Evolutionary conservation across 78 protist genomes (phyloP).

Genomic region (Dictyostelium firmibasis): DNA sequence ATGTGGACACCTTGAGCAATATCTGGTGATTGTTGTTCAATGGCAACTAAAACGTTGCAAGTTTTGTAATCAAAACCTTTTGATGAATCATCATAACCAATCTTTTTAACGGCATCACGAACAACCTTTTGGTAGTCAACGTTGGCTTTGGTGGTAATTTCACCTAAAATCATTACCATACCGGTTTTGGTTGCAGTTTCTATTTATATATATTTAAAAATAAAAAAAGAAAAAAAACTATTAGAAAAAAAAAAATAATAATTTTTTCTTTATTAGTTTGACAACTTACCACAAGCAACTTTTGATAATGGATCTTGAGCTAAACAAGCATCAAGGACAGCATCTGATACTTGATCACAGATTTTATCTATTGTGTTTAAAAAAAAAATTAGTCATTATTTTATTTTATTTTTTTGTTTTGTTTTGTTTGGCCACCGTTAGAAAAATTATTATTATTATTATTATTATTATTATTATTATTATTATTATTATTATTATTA

Average conservation of each 20-base stretch:
- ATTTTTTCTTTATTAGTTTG: background rate
- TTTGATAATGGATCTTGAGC: conserved; percentile 96
- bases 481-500: too few species aligned
- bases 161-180: conserved; percentile 99
- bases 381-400: too few species aligned
- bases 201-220: too few species aligned
- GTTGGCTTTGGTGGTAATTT: conserved; percentile 98
- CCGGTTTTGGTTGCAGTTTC: conserved; percentile 99
- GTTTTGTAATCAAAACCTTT: conserved; percentile 98
- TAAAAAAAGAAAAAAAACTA: too few species aligned
- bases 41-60: conserved; percentile 96
- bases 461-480: too few species aligned
- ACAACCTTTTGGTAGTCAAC: conserved; percentile 98
- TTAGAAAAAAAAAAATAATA: background rate
- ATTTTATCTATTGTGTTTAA: conserved; percentile 95
- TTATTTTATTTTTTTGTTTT: too few species aligned
- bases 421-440: too few species aligned
- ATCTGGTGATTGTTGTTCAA: conserved; percentile 99
- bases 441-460: too few species aligned
- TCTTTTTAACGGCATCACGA: conserved; percentile 95
- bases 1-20: conserved; percentile 98
- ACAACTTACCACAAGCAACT: conserved; percentile 96
- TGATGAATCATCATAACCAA: conserved; percentile 96
- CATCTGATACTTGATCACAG: conserved; percentile 99
- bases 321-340: conserved; percentile 99